Evolutionary conservation across 2,329 filamentous ascomycete species (phyloP), one percentile per base, ranked within the genome.

Genomic region (Cladophialophora yegresii): DNA sequence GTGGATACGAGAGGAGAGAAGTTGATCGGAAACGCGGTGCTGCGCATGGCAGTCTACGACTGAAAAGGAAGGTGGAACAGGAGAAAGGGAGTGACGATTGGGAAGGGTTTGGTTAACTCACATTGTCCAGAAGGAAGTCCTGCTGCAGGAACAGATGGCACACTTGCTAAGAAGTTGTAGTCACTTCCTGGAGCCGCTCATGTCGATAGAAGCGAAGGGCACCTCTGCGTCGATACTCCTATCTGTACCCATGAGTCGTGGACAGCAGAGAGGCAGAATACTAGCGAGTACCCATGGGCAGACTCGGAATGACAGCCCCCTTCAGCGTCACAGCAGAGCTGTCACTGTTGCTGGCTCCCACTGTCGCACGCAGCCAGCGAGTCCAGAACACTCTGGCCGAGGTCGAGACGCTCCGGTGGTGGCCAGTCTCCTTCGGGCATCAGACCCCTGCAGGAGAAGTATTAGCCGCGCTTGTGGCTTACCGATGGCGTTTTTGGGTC

Each of bases 21-120:
- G 78, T 81, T 64, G 78, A 82, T 65, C 78, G 75, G 50, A 79
- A 75, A 71, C 80, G 75, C 68, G 80, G 75, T n/a, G 77, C 78
- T n/a, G 77, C 80, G 61, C 70, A 73, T 60, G 77, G 75, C 10
- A 81, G 78, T 66, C 33, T 56, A 45, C 58, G 55, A 56, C 28
- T 50, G 26, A 58, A 49, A 20, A 54, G 45, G 57, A 49, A 55
- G 47, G 58, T 53, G 16, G n/a, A 36, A 10, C 54, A 61, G n/a
- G 58, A 51, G 26, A 40, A 60, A 4, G 53, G 45, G 9, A 55
- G 22, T 4, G 61, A 54, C 20, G 64, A 68, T 13, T 68, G 64
- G 66, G 58, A 60, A 51, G 66, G 66, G 23, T 66, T 68, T 45
- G 62, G 43, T 9, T 68, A 47, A 66, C 33, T 50, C 1, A 33